Base-by-base conservation (phyloP, 306 rosid species). In the Psophocarpus tetragonolobus region DNA sequence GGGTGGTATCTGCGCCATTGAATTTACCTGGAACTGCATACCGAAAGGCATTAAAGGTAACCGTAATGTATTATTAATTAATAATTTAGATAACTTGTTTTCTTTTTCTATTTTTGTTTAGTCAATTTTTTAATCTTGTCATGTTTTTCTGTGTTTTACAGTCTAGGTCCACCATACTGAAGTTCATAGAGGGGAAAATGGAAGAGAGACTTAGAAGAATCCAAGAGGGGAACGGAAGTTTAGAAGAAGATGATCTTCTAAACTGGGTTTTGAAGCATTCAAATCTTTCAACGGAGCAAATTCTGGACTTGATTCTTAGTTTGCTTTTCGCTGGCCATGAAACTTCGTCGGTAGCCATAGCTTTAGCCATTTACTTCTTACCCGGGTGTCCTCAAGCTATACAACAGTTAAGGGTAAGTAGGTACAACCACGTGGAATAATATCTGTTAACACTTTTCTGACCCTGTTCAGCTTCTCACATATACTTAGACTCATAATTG, bases 241-340 rank as follows among this genome's bases (percentile, higher is more conserved):
- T 68, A 64, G 92, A 81, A 76, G 97, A 92, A 24, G 90, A 89
- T 68, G 99, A 95, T 88, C 97, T 95, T 69, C 91, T 95, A 8
- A 89, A 88, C 20, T 95, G 97, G 97, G 97, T 90, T 81, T 75
- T 95, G 88, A 90, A 90, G 86, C 85, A 95, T 78, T 92, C 99
- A 8, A 87, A 85, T 81, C 94, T 95, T 50, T 91, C 99, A 13
- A 88, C 91, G 1, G 99, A 95, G 83, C 99, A 95, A 76, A 91
- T 95, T 44, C 97, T 95, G 24, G 99, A 95, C 85, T 87, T 95
- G 84, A 82, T 95, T 29, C 79, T 95, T 0, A 92, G 99, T 58
- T 80, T 95, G 85, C 94, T 95, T 17, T 95, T 95, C 41, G 99
- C 99, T 77, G 99, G 99, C 33, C 99, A 95, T 80, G 99, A 95